phyloP scores from a whole-genome alignment of 2,329 filamentous ascomycete species.

The Monosporascus sp. region DNA sequence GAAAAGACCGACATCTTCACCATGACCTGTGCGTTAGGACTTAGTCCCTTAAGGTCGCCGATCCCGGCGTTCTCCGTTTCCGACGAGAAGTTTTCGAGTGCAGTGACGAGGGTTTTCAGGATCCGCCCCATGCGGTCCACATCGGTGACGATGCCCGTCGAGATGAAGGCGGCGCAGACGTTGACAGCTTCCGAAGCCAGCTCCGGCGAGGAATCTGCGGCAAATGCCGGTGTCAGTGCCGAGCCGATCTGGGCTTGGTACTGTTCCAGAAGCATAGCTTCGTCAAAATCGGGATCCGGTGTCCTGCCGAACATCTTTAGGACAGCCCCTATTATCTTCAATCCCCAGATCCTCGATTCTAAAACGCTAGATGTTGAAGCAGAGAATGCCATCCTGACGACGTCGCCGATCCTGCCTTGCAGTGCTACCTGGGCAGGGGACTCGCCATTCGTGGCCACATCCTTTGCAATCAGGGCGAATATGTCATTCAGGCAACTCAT shows the following conservation, averaged over 20 bases:
- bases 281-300: slow-evolving; percentile 94
- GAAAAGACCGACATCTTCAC: slow-evolving; percentile 96
- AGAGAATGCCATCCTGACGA: slow-evolving; percentile 95
- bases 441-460: slow-evolving; percentile 71
- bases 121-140: slow-evolving; percentile 99
- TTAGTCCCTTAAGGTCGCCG: slow-evolving; percentile 86
- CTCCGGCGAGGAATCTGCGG: slow-evolving; percentile 91
- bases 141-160: slow-evolving; percentile 94
- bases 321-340: slow-evolving; percentile 90
- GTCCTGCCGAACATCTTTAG: slow-evolving; percentile 95
- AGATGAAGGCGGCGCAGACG: slow-evolving; percentile 96
- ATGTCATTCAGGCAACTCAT: slow-evolving; percentile 85
- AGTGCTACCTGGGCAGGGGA: slow-evolving; percentile 73
- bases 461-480: slow-evolving; percentile 71
- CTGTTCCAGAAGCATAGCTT: slow-evolving; percentile 92
- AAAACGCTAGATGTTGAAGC: slow-evolving; percentile 92
- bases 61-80: slow-evolving; percentile 80
- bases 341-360: slow-evolving; percentile 80
- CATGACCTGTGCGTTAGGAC: slow-evolving; percentile 96
- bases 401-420: slow-evolving; percentile 80
- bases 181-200: slow-evolving; percentile 93
- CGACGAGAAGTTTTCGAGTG: slow-evolving; percentile 84
- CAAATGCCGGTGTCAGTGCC: slow-evolving; percentile 91
- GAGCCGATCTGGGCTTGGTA: slow-evolving; percentile 98
- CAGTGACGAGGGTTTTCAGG: slow-evolving; percentile 83